phyloP scores from a whole-genome alignment of 345 rosid genomes.

The Diplotaxis tenuifolia region DNA sequence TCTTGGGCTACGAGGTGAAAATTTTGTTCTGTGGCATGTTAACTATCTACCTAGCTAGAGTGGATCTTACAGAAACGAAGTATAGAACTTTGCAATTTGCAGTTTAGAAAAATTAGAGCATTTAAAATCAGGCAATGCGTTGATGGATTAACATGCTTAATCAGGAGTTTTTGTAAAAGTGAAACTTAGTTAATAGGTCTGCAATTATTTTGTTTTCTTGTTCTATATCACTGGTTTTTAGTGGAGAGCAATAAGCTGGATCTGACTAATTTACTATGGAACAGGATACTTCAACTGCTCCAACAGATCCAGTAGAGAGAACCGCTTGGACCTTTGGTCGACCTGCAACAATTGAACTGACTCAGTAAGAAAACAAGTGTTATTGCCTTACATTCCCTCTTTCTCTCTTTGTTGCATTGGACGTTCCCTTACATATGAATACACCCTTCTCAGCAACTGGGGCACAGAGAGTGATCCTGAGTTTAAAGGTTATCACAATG shows the following conservation, averaged over 20 bases:
- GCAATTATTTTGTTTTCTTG: not conserved
- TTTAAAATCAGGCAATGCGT: not conserved
- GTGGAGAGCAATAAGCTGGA: not conserved
- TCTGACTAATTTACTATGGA: constrained; percentile 19
- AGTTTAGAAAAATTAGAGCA: not conserved
- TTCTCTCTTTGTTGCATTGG: not conserved
- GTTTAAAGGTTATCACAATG: constrained; percentile 89
- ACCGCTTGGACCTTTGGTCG: constrained; percentile 78
- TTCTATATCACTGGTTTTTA: not conserved
- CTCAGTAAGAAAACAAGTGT: constrained; percentile 55
- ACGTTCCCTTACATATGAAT: constrained; percentile 27
- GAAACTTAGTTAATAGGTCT: not conserved
- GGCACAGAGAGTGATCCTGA: constrained; percentile 90
- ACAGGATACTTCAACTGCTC: constrained; percentile 72
- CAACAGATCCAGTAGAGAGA: constrained; percentile 70
- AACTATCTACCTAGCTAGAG: not conserved
- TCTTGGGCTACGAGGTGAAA: constrained; percentile 88
- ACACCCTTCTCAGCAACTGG: constrained; percentile 66
- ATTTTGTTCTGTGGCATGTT: not conserved
- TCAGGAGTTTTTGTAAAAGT: not conserved
- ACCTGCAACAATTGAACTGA: constrained; percentile 83
- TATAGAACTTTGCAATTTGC: constrained; percentile 1
- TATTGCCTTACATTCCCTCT: not conserved
- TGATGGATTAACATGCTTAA: not conserved
- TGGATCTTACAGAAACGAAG: not conserved